These are phyloP conservation scores for Huntiella omanensis DNA, from an alignment of 2,329 filamentous ascomycete species.

Conservation along the genomic window DNA sequence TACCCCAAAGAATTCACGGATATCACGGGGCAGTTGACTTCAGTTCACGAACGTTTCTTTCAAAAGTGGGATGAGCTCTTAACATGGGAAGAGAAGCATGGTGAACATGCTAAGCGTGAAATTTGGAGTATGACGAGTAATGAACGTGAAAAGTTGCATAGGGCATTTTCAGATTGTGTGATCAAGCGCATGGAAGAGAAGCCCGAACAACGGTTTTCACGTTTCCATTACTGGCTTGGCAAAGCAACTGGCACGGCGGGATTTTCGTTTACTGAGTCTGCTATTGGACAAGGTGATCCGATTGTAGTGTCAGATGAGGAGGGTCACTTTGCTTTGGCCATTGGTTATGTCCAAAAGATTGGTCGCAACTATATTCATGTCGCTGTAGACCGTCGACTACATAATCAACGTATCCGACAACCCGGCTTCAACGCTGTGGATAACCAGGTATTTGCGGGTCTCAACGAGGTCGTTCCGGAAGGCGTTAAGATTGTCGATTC, in stretches of 20 bases:
- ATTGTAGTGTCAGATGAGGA: conserved; percentile 92
- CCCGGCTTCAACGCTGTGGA: conserved; percentile 53
- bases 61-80: conserved; percentile 84
- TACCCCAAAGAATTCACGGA: conserved; percentile 69
- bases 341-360: conserved; percentile 72
- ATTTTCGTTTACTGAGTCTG: conserved; percentile 82
- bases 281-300: conserved; percentile 71
- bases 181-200: conserved; percentile 39
- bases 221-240: conserved; percentile 69
- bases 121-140: conserved; percentile 89
- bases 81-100: conserved; percentile 85
- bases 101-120: conserved; percentile 71
- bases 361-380: conserved; percentile 62
- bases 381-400: conserved; percentile 73
- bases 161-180: conserved; percentile 76
- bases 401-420: conserved; percentile 63
- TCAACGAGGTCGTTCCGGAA: conserved; percentile 53
- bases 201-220: conserved; percentile 64
- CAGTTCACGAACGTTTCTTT: conserved; percentile 65
- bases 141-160: conserved; percentile 71
- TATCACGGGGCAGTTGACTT: conserved; percentile 56
- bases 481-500: conserved; percentile 4
- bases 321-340: conserved; percentile 85
- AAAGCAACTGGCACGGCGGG: conserved; percentile 42
- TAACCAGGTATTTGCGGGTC: conserved; percentile 77